phyloP scores from a whole-genome alignment of 192 early-diverging fungal genomes.

The Backusella psychrophila region DNA sequence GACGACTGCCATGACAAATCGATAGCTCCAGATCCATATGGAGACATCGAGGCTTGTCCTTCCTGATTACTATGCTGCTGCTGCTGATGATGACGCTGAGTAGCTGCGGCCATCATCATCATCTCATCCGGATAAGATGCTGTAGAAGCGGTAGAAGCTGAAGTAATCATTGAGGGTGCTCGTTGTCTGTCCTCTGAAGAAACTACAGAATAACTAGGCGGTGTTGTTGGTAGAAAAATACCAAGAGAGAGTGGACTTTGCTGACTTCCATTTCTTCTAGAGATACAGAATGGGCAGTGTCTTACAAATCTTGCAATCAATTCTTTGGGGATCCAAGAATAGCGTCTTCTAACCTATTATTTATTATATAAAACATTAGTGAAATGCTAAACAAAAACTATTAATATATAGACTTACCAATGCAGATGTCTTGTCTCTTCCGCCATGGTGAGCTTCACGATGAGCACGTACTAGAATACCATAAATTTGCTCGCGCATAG shows the following conservation, averaged over 20 bases:
- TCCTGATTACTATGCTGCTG: neutral
- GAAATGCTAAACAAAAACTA: neutral
- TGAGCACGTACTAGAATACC: slow-evolving; percentile 48
- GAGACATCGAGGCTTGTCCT: slow-evolving; percentile 5
- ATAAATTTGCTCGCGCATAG: slow-evolving; percentile 46
- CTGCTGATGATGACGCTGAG: neutral
- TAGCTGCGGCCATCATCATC: slow-evolving; percentile 8
- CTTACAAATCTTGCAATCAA: slow-evolving; percentile 48
- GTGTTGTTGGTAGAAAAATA: slow-evolving; percentile 6
- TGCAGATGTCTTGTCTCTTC: slow-evolving; percentile 51
- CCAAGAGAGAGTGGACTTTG: slow-evolving; percentile 21
- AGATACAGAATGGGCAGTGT: slow-evolving; percentile 43
- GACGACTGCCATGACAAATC: slow-evolving; percentile 13
- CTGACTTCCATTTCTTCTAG: slow-evolving; percentile 37
- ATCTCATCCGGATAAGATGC: slow-evolving; percentile 15
- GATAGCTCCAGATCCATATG: slow-evolving; percentile 10
- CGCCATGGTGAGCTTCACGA: slow-evolving; percentile 48
- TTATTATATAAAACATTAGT: neutral
- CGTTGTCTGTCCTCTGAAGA: neutral
- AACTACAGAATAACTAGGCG: slow-evolving; percentile 2
- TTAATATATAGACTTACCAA: slow-evolving; percentile 29
- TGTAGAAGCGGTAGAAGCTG: slow-evolving; percentile 4
- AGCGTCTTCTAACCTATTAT: slow-evolving; percentile 41
- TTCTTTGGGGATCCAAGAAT: slow-evolving; percentile 49
- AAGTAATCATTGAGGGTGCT: slow-evolving; percentile 14